Percentiles rank a stretch among this genome's conserved stretches.
Conservation (phyloP, 2,329 filamentous ascomycete species). For the Aspergillus brunneoviolaceus region DNA sequence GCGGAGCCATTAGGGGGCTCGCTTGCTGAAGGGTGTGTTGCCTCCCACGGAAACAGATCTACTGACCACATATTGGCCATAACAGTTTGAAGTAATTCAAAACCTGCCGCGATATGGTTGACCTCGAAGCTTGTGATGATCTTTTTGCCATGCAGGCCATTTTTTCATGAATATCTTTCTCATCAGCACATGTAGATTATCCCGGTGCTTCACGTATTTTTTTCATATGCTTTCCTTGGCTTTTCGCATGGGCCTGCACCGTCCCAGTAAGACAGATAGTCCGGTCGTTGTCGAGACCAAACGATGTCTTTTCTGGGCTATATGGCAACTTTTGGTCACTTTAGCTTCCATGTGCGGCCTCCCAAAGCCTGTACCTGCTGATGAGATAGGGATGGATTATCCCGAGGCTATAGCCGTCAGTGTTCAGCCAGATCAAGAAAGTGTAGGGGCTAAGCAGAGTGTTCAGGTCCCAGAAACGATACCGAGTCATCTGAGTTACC, state of each 20-base stretch:
- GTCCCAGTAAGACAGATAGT: not conserved
- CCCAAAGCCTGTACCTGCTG: slow-evolving; percentile 6
- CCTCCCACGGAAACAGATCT: not conserved
- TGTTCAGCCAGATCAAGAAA: not conserved
- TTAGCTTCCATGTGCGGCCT: slow-evolving; percentile 9
- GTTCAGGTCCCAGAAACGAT: not conserved
- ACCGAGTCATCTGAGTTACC: not conserved
- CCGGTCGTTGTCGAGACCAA: not conserved
- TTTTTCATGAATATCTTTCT: slow-evolving; percentile 15
- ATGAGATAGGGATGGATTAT: slow-evolving; percentile 8
- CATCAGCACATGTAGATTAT: slow-evolving; percentile 5
- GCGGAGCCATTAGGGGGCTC: not conserved
- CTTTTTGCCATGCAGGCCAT: slow-evolving; percentile 13
- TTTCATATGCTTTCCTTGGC: slow-evolving; percentile 12
- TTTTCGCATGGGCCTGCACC: slow-evolving; percentile 15
- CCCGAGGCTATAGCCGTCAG: not conserved
- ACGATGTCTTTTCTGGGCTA: slow-evolving; percentile 11
- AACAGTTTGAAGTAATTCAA: slow-evolving; percentile 8
- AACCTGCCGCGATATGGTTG: slow-evolving; percentile 5
- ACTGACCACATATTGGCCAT: not conserved
- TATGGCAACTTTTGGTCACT: slow-evolving; percentile 6
- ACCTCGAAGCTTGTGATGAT: slow-evolving; percentile 11
- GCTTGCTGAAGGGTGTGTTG: not conserved
- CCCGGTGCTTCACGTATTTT: slow-evolving; percentile 11
- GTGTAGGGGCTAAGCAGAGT: not conserved